Base-by-base conservation (phyloP, 2,329 filamentous ascomycete species). In the Fusarium verrucosum region DNA sequence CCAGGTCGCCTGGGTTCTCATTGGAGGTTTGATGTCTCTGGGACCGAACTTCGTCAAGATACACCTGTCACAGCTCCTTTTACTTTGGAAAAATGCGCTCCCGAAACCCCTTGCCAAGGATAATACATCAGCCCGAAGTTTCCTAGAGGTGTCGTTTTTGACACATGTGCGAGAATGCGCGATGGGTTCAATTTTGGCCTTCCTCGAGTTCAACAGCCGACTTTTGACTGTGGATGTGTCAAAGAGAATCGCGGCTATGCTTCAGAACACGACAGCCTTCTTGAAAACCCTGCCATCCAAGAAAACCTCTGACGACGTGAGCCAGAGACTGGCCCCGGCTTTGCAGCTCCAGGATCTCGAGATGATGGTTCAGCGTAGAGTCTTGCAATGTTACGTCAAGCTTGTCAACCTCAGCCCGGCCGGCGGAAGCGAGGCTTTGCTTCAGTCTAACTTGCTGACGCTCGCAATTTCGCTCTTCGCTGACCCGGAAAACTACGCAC, bases 11-110 rank as follows among this genome's bases (percentile, higher is more conserved):
- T 99, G 95, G 94, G 96, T 96, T 43, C 81, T 99, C 55, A 96
- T 99, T 42, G 95, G 96, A 33, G 95, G 96, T 0, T 81, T 99
- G 51, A 98, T 98, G 94, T 93, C 94, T 1, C 84, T 99, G 1
- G 95, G 95, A 0, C 94, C 95, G 5, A 98, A 97, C 76, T 99
- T 99, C 76, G 94, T 98, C 77, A 99, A 99, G 79, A 98, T 98
- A 22, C 95, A 99, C 77, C 84, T 99, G 9, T 94, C 94, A 4
- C 95, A 99, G 73, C 83, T 99, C 20, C 87, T 99, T 53, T 81
- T 99, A 10, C 81, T 99, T 8, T 99, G 95, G 95, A 97, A 97
- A 77, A 99, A 98, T 76, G 94, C 95, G 1, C 83, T 99, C 11
- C 94, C 96, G 1, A 97, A 96, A 72, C 94, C 96, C 7, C 79